These are phyloP conservation scores for Fistulinella prunicolor DNA, from an alignment of 768 basidiomycete species.

Conservation along the genomic window DNA sequence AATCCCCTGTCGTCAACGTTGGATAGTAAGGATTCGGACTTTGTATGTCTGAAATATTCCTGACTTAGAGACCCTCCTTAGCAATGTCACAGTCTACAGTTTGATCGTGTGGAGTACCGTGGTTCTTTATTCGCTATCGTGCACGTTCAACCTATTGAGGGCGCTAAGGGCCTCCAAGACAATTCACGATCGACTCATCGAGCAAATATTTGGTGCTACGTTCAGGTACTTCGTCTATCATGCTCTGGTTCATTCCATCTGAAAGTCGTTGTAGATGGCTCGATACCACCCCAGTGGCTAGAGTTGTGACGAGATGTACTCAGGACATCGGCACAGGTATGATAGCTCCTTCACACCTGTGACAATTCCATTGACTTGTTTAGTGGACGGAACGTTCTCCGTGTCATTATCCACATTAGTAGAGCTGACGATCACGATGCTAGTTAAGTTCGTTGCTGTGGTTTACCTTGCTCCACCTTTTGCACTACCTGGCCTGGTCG, in stretches of 20 bases:
- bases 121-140: slow-evolving; percentile 33
- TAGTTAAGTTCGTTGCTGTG: neutral
- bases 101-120: slow-evolving; percentile 33
- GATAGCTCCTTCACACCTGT: neutral
- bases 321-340: slow-evolving; percentile 49
- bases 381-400: slow-evolving; percentile 13
- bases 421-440: slow-evolving; percentile 7
- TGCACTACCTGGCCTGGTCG: slow-evolving; percentile 21
- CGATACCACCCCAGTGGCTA: slow-evolving; percentile 35
- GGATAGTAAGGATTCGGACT: slow-evolving; percentile 25
- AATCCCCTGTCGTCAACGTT: slow-evolving; percentile 31
- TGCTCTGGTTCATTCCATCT: slow-evolving; percentile 24
- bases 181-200: slow-evolving; percentile 52
- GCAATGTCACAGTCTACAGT: slow-evolving; percentile 49
- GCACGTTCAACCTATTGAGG: slow-evolving; percentile 43
- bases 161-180: slow-evolving; percentile 48
- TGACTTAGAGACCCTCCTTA: slow-evolving; percentile 21
- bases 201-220: slow-evolving; percentile 57
- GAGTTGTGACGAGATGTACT: slow-evolving; percentile 32
- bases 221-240: slow-evolving; percentile 48
- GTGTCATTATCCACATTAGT: neutral
- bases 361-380: neutral
- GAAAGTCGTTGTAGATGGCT: slow-evolving; percentile 44
- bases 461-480: slow-evolving; percentile 18
- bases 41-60: neutral